Base-by-base conservation (phyloP, 305 asterid species). In the Fraxinus baroniana region DNA sequence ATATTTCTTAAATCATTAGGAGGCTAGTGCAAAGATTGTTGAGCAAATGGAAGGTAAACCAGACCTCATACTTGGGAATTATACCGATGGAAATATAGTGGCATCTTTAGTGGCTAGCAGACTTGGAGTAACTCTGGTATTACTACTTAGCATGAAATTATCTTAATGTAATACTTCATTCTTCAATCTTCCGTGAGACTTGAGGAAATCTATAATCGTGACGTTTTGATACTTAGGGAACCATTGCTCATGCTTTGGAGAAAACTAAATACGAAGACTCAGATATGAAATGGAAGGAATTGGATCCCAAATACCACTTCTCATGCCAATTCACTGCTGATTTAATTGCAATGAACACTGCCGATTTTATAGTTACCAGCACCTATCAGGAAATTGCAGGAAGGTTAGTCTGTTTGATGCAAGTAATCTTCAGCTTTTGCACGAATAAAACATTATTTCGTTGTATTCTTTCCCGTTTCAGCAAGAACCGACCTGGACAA, bases 221-320 rank as follows among this genome's bases (percentile, higher is more conserved):
- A 33, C 81, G 81, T 57, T 77, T 76, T 33, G 46, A 75, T 26
- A 73, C 33, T 70, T 64, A 92, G 97, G 94, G 93, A 72, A 93
- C 96, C 74, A 93, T 93, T 84, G 97, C 97, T 78, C 97, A 93
- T 90, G 97, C 97, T 76, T 81, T 93, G 87, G 97, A 93, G 89
- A 92, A 90, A 83, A 91, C 95, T 0, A 93, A 93, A 81, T 93
- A 93, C 55, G 95, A 91, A 89, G 95, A 90, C 71, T 91, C 95
- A 2, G 95, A 89, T 82, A 87, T 90, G 28, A 90, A 90, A 70
- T 91, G 90, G 93, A 86, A 79, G 85, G 90, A 84, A 2, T 86
- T 92, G 2, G 95, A 92, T 82, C 76, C 91, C 4, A 93, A 91
- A 74, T 91, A 93, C 81, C 97, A 93, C 85, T 93, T 93, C 80